Evolutionary conservation across 1,139 yeast genomes (phyloP).

Genomic region (Yamadazyma conglobata): DNA sequence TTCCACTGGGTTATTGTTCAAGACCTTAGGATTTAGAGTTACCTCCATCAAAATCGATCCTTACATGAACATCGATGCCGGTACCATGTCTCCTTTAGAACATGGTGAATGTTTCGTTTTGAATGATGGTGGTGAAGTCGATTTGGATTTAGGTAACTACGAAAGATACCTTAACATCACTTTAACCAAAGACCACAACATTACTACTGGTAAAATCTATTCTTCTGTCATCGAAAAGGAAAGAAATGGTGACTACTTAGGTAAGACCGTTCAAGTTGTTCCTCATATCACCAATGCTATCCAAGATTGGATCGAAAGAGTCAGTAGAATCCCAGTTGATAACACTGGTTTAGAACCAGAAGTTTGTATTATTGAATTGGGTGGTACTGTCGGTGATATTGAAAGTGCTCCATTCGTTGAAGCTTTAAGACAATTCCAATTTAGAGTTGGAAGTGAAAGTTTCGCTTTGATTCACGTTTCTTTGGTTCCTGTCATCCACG

Average conservation of each 20-base stretch:
- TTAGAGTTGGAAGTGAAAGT: conserved; percentile 90
- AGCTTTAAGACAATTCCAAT: conserved; percentile 97
- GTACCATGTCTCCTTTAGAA: conserved; percentile 98
- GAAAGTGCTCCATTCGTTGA: conserved; percentile 99
- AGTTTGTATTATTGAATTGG: conserved; percentile 92
- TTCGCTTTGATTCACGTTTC: conserved; percentile 97
- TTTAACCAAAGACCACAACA: conserved; percentile 88
- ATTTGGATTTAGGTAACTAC: conserved; percentile 94
- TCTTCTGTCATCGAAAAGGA: conserved; percentile 91
- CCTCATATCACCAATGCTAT: conserved; percentile 97
- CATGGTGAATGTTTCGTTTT: conserved; percentile 98
- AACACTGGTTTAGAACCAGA: conserved; percentile 86
- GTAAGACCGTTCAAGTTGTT: conserved; percentile 99
- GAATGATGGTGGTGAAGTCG: conserved; percentile 99
- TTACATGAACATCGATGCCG: conserved; percentile 98
- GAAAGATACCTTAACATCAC: conserved; percentile 95
- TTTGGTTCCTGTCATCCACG: conserved; percentile 94
- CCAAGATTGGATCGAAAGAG: conserved; percentile 98
- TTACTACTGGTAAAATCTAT: conserved; percentile 97
- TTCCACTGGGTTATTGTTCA: conserved; percentile 90
- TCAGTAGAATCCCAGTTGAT: conserved; percentile 89
- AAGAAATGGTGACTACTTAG: conserved; percentile 95
- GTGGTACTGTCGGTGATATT: conserved; percentile 99
- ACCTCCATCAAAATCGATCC: conserved; percentile 98
- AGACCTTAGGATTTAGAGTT: conserved; percentile 90